phyloP scores from a whole-genome alignment of 1,284 basidiomycete species.

The Hortiboletus rubellus region DNA sequence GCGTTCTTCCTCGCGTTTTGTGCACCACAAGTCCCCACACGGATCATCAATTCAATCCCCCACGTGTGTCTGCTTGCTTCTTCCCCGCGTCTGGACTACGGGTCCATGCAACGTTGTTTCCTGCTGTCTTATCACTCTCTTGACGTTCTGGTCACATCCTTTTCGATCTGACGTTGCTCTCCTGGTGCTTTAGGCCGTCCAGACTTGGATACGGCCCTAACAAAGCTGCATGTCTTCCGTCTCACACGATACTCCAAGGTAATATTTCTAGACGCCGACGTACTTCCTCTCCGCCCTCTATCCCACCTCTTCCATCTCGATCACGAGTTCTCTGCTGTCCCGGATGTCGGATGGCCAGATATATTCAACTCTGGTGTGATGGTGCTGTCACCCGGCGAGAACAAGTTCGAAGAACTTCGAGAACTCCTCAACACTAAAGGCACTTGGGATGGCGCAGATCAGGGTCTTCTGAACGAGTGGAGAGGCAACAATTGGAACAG shows the following conservation, averaged over 20 bases:
- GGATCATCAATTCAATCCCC: constrained; percentile 8
- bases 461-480: constrained; percentile 95
- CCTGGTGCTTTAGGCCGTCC: constrained; percentile 68
- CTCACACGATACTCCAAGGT: constrained; percentile 85
- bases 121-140: constrained; percentile 17
- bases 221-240: constrained; percentile 94
- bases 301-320: constrained; percentile 84
- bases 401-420: constrained; percentile 78
- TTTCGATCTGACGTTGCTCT: constrained; percentile 19
- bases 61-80: neutral
- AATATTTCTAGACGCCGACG: constrained; percentile 95
- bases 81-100: constrained; percentile 7
- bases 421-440: constrained; percentile 73
- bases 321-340: constrained; percentile 83
- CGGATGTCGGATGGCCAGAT: constrained; percentile 98
- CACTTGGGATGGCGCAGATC: constrained; percentile 97
- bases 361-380: constrained; percentile 98
- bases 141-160: constrained; percentile 5
- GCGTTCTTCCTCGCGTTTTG: constrained; percentile 19
- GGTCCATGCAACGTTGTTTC: constrained; percentile 22
- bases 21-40: constrained; percentile 1
- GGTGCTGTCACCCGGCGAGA: constrained; percentile 79
- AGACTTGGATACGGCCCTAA: constrained; percentile 89
- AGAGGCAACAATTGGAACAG: constrained; percentile 85
- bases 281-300: constrained; percentile 84